phyloP scores from a whole-genome alignment of 352 stramenopile genomes.

The Globisporangium echinulatum region DNA sequence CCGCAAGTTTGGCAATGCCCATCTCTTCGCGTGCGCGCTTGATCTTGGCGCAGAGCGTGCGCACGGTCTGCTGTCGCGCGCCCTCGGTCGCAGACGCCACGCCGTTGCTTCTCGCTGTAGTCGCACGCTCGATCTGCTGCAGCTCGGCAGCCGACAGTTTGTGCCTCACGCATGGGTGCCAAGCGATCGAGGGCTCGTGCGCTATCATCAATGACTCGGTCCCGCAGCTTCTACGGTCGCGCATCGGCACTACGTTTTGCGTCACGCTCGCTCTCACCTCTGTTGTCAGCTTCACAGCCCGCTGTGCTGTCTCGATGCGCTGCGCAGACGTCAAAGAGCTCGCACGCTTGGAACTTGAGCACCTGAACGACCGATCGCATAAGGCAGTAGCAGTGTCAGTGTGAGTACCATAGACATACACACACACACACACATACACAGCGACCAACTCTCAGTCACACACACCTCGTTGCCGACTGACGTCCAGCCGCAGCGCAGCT shows the following conservation, averaged over 20 bases:
- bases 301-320: not conserved
- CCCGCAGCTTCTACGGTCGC: not conserved
- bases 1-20: conserved; percentile 58
- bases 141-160: conserved; percentile 16
- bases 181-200: too few relatives aligned
- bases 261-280: too few relatives aligned
- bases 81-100: conserved; percentile 57
- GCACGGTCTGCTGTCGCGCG: conserved; percentile 57
- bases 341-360: conserved; percentile 40
- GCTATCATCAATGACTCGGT: not conserved
- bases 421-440: conserved; percentile 1
- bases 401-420: not conserved
- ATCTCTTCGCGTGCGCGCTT: conserved; percentile 55
- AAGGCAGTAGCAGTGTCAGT: too few relatives aligned
- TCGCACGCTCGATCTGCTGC: conserved; percentile 3
- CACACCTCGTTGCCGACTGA: conserved; percentile 57
- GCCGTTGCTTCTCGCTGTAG: conserved; percentile 5
- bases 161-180: conserved; percentile 37
- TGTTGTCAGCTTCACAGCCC: not conserved
- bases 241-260: not conserved
- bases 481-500: conserved; percentile 52
- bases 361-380: conserved; percentile 16
- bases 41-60: conserved; percentile 63
- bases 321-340: conserved; percentile 12
- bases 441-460: too few relatives aligned